A percentile compares a stretch with the other conserved stretches of the same genome.
Evolutionary conservation across 2,329 filamentous ascomycete genomes (phyloP).

Genomic region (Paraphaeosphaeria sporulosa): DNA sequence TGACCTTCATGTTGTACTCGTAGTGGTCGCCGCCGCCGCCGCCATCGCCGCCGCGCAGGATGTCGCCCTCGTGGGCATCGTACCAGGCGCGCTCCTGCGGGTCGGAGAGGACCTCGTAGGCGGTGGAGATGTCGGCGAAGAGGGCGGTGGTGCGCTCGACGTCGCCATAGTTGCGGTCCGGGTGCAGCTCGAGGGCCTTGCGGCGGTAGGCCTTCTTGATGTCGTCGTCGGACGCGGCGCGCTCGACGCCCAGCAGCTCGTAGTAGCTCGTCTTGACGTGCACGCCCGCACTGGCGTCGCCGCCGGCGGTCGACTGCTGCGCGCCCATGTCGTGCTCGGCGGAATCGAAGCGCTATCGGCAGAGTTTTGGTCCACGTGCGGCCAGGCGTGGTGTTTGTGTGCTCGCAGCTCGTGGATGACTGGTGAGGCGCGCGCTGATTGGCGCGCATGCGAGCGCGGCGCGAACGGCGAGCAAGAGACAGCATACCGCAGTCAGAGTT

Average conservation of each 20-base stretch:
- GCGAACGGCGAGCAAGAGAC: background rate
- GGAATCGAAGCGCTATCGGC: slow-evolving; percentile 17
- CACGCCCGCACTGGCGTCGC: slow-evolving; percentile 25
- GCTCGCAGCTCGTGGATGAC: slow-evolving; percentile 18
- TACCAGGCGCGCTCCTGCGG: slow-evolving; percentile 97
- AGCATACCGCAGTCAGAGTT: slow-evolving; percentile 4
- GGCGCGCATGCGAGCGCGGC: background rate
- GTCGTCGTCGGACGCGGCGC: slow-evolving; percentile 80
- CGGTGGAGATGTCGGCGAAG: slow-evolving; percentile 91
- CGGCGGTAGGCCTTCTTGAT: slow-evolving; percentile 93
- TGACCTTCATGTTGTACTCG: slow-evolving; percentile 75
- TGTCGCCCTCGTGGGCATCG: slow-evolving; percentile 88
- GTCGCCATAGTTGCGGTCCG: slow-evolving; percentile 90
- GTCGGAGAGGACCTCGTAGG: slow-evolving; percentile 95
- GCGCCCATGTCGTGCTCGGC: slow-evolving; percentile 52
- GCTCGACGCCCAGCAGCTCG: slow-evolving; percentile 78
- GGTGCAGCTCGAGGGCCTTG: slow-evolving; percentile 92
- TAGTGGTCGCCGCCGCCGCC: slow-evolving; percentile 59
- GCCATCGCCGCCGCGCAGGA: slow-evolving; percentile 71
- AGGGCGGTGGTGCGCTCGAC: slow-evolving; percentile 81
- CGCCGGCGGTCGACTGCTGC: slow-evolving; percentile 52
- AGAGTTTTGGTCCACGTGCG: slow-evolving; percentile 21
- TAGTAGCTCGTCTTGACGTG: slow-evolving; percentile 80
- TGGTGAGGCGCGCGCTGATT: slow-evolving; percentile 8
- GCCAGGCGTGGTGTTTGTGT: slow-evolving; percentile 8